phyloP scores from a whole-genome alignment of 2,329 filamentous ascomycete species.

The Emmonsiellopsis sp. region DNA sequence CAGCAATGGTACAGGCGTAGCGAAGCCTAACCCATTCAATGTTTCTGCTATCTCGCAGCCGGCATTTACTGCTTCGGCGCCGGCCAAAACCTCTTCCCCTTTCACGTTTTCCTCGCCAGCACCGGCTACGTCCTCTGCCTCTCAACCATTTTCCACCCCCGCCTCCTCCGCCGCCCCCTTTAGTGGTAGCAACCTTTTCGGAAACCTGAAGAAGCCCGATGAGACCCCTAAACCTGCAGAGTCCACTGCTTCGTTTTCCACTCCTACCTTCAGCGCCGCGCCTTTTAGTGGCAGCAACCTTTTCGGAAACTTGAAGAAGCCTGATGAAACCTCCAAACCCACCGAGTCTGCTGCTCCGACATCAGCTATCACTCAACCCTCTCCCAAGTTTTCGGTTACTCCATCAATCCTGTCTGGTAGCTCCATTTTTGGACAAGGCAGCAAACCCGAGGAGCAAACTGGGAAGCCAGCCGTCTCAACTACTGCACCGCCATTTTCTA shows the following conservation, averaged over 20 bases:
- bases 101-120: neutral
- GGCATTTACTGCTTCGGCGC: conserved; percentile 13
- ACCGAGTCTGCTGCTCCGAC: neutral
- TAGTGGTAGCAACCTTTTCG: neutral
- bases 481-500: neutral
- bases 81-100: conserved; percentile 7
- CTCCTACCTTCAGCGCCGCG: conserved; percentile 10
- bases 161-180: neutral
- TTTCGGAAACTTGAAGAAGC: conserved; percentile 14
- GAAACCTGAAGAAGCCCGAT: neutral
- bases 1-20: conserved; percentile 11
- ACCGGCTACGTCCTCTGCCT: neutral
- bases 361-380: neutral
- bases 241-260: neutral
- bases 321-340: conserved; percentile 12
- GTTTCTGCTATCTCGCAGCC: conserved; percentile 11
- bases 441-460: neutral
- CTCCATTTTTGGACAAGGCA: neutral
- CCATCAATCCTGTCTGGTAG: neutral
- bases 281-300: conserved; percentile 13
- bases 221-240: neutral
- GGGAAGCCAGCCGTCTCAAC: conserved; percentile 2
- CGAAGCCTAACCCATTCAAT: conserved; percentile 17
- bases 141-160: neutral
- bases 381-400: neutral